A percentile compares a stretch with the other conserved stretches of the same genome.
Evolutionary conservation across 2,329 filamentous ascomycete genomes (phyloP).

Genomic region (Ophiostoma australiae): DNA sequence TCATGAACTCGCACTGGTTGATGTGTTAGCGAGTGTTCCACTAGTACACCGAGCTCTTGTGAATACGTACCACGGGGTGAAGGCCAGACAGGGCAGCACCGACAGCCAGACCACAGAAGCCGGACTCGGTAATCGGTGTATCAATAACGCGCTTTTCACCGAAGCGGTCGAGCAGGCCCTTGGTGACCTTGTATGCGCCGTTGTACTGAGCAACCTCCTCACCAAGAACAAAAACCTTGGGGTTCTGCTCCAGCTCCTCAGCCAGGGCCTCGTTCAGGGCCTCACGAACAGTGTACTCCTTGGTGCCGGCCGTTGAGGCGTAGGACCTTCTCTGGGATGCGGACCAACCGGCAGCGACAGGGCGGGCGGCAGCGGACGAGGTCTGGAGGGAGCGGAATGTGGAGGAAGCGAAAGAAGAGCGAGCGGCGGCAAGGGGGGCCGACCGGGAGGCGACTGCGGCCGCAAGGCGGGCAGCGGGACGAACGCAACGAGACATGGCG

Average conservation of each 20-base stretch:
- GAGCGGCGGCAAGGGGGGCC: slow-evolving; percentile 28
- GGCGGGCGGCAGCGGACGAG: slow-evolving; percentile 34
- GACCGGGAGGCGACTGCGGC: slow-evolving; percentile 33
- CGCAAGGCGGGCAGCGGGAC: slow-evolving; percentile 43
- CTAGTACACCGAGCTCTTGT: background rate
- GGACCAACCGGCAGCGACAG: slow-evolving; percentile 17
- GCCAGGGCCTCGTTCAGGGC: slow-evolving; percentile 96
- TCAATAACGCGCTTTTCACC: slow-evolving; percentile 97
- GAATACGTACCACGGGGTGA: slow-evolving; percentile 74
- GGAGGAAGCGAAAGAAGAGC: slow-evolving; percentile 23
- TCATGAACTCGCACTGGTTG: slow-evolving; percentile 97
- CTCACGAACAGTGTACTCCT: slow-evolving; percentile 96
- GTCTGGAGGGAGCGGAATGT: slow-evolving; percentile 29
- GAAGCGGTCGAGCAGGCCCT: slow-evolving; percentile 93
- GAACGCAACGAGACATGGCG: slow-evolving; percentile 44
- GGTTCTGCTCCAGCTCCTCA: slow-evolving; percentile 91
- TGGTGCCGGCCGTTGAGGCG: slow-evolving; percentile 57
- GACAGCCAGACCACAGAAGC: slow-evolving; percentile 88
- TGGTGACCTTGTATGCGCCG: slow-evolving; percentile 99
- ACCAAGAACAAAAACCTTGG: slow-evolving; percentile 91
- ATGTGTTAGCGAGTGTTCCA: background rate
- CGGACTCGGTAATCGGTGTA: slow-evolving; percentile 95
- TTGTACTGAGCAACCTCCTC: slow-evolving; percentile 99
- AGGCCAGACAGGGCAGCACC: slow-evolving; percentile 92
- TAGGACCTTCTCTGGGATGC: slow-evolving; percentile 49